Conservation (phyloP, 2,329 filamentous ascomycete genomes). For the Stromatinia cepivora region DNA sequence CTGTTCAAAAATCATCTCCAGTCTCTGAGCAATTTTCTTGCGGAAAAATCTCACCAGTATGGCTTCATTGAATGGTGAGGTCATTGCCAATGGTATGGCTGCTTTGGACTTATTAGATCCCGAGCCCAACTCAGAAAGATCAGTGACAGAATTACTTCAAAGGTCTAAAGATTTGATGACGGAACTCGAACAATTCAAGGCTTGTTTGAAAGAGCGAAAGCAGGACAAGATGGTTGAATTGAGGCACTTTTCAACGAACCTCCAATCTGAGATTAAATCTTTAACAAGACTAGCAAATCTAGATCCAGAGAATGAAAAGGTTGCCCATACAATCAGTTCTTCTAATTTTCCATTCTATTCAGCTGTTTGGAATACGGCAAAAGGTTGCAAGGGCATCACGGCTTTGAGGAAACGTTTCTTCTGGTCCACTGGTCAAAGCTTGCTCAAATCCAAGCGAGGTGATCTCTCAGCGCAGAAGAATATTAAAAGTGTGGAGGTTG, state of each 20-base stretch:
- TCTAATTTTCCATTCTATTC: conserved; percentile 67
- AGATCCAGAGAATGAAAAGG: conserved; percentile 38
- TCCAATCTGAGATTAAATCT: conserved; percentile 50
- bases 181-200: conserved; percentile 49
- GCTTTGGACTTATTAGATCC: conserved; percentile 7
- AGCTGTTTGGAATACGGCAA: conserved; percentile 63
- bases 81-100: background rate
- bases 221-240: conserved; percentile 51
- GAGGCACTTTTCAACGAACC: conserved; percentile 49
- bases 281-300: conserved; percentile 44
- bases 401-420: conserved; percentile 59
- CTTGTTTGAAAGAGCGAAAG: conserved; percentile 44
- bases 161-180: conserved; percentile 43
- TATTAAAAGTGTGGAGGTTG: conserved; percentile 45
- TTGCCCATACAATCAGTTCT: conserved; percentile 59
- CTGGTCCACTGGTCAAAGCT: conserved; percentile 40
- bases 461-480: conserved; percentile 18
- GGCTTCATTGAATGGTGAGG: background rate
- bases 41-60: background rate
- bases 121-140: conserved; percentile 12
- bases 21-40: background rate
- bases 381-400: conserved; percentile 55
- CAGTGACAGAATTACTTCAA: conserved; percentile 25
- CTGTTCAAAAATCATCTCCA: background rate
- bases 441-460: conserved; percentile 20